Evolutionary conservation across 352 stramenopile genomes (phyloP), one percentile per base, ranked within the genome.

Genomic region (Phytophthora podocarpi): DNA sequence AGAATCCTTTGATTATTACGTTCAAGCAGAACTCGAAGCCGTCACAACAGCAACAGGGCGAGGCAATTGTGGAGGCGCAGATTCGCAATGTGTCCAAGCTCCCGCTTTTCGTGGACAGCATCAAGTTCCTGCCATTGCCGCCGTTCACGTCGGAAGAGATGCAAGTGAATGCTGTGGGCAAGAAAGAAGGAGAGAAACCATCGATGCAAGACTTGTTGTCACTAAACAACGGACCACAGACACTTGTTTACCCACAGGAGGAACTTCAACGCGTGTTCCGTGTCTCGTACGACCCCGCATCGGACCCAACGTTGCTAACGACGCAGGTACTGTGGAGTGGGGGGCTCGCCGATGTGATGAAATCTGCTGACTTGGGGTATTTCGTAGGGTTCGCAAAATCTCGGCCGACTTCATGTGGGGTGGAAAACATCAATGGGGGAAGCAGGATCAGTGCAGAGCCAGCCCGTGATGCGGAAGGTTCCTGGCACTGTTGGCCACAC

Each of bases 1-100:
- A 97, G 31, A 96, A 97, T 58, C 90, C 90, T 30, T 60, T 97
- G 30, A 80, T 89, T 15, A 91, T 96, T 43, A 88, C 72, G 30
- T 96, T 94, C 54, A 92, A 96, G 60, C 85, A 96, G 63, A 66
- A 59, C 16, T 56, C 47, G 18, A 20, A 35, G 37, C 11, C 37
- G 11, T 51, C 45, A 2, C 59, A 76, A 23, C 58, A 72, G n/a
- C 60, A 72, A 20, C 43, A 72, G 13, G 64, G 82, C 3, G 77
- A 89, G 36, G 79, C 73, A 4, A 59, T 92, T 13, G 78, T 96
- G 4, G 85, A 96, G 59, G 83, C 85, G 9, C 79, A 93, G 54
- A 92, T 96, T 31, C 76, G 83, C 2, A 96, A 96, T 54, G 85
- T 89, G 47, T 88, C 83, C 34, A 93, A 93, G 67, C 58, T 91